These are phyloP conservation scores for Exsudoporus frostii DNA, from an alignment of 768 basidiomycete genomes.

Conservation along the genomic window DNA sequence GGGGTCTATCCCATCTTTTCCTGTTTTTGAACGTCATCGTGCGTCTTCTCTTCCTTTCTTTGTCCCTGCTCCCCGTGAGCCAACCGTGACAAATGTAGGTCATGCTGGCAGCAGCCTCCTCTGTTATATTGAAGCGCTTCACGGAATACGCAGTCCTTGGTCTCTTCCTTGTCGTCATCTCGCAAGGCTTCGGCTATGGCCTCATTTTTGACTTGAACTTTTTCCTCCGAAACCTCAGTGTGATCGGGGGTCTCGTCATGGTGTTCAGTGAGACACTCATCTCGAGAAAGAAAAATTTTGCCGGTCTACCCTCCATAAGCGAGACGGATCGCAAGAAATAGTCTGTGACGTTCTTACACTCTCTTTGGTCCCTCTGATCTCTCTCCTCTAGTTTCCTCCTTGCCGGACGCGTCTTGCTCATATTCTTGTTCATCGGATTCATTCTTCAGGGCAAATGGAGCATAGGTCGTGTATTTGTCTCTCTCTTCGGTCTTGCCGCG, in stretches of 20 bases:
- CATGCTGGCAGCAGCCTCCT: slow-evolving; percentile 82
- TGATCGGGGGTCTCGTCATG: slow-evolving; percentile 98
- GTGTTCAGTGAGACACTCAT: slow-evolving; percentile 96
- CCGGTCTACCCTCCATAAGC: slow-evolving; percentile 83
- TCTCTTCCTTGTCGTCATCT: slow-evolving; percentile 85
- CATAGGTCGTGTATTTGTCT: slow-evolving; percentile 80
- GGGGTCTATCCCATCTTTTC: slow-evolving; percentile 94
- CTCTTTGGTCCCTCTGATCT: slow-evolving; percentile 1
- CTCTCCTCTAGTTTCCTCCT: slow-evolving; percentile 77
- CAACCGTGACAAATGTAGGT: slow-evolving; percentile 46
- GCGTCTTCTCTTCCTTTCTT: slow-evolving; percentile 32
- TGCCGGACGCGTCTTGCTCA: slow-evolving; percentile 92
- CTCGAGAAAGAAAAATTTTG: slow-evolving; percentile 82
- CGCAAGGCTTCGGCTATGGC: slow-evolving; percentile 97
- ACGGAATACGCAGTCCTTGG: slow-evolving; percentile 89
- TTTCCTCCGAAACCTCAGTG: slow-evolving; percentile 98
- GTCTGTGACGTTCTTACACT: slow-evolving; percentile 43
- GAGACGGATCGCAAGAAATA: slow-evolving; percentile 99
- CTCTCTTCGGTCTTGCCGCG: slow-evolving; percentile 84
- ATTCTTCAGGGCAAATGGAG: slow-evolving; percentile 92
- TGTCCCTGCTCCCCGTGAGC: not conserved
- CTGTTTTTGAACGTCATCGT: slow-evolving; percentile 89
- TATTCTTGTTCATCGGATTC: slow-evolving; percentile 99
- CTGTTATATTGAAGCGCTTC: slow-evolving; percentile 83
- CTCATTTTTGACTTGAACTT: slow-evolving; percentile 99